Evolutionary conservation across 108 stramenopile genomes (phyloP).

Genomic region (Conticribra weissflogii): DNA sequence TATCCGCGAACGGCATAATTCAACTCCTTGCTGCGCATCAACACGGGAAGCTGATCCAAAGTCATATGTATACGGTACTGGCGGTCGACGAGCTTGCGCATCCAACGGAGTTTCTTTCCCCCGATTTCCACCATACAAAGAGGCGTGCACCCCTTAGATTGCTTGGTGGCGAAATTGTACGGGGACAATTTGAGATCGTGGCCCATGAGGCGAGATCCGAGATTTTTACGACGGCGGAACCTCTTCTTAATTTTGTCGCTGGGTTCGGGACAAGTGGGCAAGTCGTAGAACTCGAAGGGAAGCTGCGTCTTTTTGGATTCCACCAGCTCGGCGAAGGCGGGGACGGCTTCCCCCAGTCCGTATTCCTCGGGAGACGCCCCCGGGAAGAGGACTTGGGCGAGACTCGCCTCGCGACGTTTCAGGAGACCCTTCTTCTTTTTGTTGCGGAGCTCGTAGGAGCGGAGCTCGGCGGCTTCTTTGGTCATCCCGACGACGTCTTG

Average conservation of each 20-base stretch:
- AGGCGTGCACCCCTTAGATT: conserved; percentile 59
- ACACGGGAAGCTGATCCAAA: conserved; percentile 83
- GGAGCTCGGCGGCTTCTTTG: conserved; percentile 39
- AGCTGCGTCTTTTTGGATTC: conserved; percentile 86
- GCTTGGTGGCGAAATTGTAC: conserved; percentile 55
- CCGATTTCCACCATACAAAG: conserved; percentile 62
- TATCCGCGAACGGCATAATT: conserved; percentile 85
- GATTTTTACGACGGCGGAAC: conserved; percentile 66
- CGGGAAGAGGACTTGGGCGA: conserved; percentile 80
- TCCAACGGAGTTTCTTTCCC: conserved; percentile 65
- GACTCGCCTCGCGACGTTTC: conserved; percentile 53
- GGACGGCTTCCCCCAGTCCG: conserved; percentile 51
- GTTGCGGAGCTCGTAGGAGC: conserved; percentile 54
- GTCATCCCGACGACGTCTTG: conserved; percentile 40
- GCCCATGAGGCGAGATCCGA: conserved; percentile 77
- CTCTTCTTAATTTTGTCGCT: conserved; percentile 43
- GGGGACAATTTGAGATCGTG: conserved; percentile 68
- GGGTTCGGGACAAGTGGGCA: conserved; percentile 81
- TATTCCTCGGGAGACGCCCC: conserved; percentile 79
- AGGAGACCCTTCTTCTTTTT: conserved; percentile 79
- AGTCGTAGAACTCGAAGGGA: conserved; percentile 94
- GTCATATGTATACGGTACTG: conserved; percentile 94
- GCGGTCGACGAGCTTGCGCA: conserved; percentile 85
- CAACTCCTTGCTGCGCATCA: conserved; percentile 75
- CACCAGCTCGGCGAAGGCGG: conserved; percentile 75